phyloP scores from a whole-genome alignment of 2,329 filamentous ascomycete genomes.

The Berkeleyomyces rouxiae region DNA sequence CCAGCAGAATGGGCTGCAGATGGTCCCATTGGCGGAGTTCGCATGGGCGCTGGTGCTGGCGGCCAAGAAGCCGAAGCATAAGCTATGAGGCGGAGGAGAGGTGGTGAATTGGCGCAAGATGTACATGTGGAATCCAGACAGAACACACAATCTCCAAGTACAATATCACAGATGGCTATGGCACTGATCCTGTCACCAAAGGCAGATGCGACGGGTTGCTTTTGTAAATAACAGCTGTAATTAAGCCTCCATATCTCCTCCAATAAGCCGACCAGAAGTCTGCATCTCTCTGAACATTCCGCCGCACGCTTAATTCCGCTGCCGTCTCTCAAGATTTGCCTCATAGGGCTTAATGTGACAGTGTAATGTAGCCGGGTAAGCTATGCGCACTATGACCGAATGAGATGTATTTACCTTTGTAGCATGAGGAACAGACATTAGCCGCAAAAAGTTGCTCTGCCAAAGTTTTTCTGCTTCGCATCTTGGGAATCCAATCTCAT shows the following conservation, averaged over 20 bases:
- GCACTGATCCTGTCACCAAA: too few relatives aligned
- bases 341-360: not conserved
- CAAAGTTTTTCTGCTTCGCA: not conserved
- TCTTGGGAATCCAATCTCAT: not conserved
- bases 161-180: not conserved
- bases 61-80: constrained; percentile 18
- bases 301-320: not conserved
- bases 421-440: not conserved
- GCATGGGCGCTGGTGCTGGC: constrained; percentile 58
- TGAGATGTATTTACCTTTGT: not conserved
- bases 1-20: constrained; percentile 49
- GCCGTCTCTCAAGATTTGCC: not conserved
- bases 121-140: not conserved
- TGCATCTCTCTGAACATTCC: not conserved
- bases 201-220: too few relatives aligned
- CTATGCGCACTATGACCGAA: not conserved
- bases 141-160: not conserved
- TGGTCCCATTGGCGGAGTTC: constrained; percentile 56
- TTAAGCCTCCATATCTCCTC: too few relatives aligned
- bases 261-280: not conserved
- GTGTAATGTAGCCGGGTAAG: not conserved
- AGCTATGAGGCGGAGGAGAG: constrained; percentile 17
- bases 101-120: constrained; percentile 16
- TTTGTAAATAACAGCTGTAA: not conserved
- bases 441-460: not conserved